These are phyloP conservation scores for Zymoseptoria passerinii DNA, from an alignment of 2,329 filamentous ascomycete species.

Conservation along the genomic window DNA sequence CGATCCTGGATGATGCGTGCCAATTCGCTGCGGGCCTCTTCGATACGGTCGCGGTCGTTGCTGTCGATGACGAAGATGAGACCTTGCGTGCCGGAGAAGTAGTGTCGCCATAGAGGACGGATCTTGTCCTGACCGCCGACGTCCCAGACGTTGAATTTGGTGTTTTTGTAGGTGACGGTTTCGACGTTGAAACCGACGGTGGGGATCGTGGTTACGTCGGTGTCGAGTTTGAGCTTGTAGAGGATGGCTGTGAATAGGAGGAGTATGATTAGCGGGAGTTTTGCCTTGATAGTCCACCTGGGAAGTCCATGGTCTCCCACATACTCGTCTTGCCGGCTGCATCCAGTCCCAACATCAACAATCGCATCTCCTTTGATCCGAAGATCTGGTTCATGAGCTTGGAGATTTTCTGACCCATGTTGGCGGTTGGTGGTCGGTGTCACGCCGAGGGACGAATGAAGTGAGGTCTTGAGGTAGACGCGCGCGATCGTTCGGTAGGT, in stretches of 20 bases:
- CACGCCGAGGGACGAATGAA: not conserved
- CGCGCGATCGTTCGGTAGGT: not conserved
- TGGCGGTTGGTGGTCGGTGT: conserved; percentile 30
- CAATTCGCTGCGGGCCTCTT: conserved; percentile 92
- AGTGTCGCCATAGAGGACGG: conserved; percentile 97
- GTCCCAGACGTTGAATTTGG: conserved; percentile 99
- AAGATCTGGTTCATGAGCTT: conserved; percentile 99
- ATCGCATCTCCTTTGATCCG: conserved; percentile 96
- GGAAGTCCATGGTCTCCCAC: conserved; percentile 13
- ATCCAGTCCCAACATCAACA: conserved; percentile 95
- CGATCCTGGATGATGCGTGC: conserved; percentile 98
- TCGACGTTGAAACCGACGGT: conserved; percentile 99
- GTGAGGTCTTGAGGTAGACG: not conserved
- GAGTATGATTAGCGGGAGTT: not conserved
- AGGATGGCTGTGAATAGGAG: conserved; percentile 57
- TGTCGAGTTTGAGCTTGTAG: conserved; percentile 99
- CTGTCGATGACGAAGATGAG: conserved; percentile 99
- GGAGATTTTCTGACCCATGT: conserved; percentile 82
- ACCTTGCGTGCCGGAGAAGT: conserved; percentile 95
- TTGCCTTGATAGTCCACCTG: not conserved
- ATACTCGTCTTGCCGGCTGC: conserved; percentile 90
- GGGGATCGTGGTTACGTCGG: conserved; percentile 98
- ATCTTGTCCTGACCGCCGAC: conserved; percentile 99
- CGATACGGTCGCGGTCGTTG: conserved; percentile 96
- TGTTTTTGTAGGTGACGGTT: conserved; percentile 99